Evolutionary conservation across 2,329 filamentous ascomycete genomes (phyloP), one percentile per base, ranked within the genome.

Genomic region (Colletotrichum salicis): DNA sequence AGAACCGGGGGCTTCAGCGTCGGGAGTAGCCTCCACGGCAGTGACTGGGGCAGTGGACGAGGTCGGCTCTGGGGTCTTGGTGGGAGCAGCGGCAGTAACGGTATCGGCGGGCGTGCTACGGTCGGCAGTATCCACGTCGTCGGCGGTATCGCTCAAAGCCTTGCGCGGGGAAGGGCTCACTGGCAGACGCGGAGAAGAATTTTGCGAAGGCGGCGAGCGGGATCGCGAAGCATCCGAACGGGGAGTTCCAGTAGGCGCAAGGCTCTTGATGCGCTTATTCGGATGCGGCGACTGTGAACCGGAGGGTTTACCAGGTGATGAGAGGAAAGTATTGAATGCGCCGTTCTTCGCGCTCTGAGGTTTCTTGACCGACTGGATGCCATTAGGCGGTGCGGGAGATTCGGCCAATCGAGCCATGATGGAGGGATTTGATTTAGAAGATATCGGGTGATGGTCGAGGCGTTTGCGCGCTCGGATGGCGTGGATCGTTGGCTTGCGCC

Each of bases 201-300:
- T 59, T 48, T 58, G 64, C 33, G 59, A 61, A 22, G 61, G 37
- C 15, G 65, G 65, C 3, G 70, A 72, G 1, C 58, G 59, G 5
- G 67, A 65, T 41, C 56, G 61, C 51, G 70, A 71, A 10, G 48
- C 62, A 24, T 71, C 67, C 1, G 67, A 45, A 45, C 33, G 65
- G 5, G 70, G 48, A 24, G 54, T 58, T 33, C 37, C 60, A 22
- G 41, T 27, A 13, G 52, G 41, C 15, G 31, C 51, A 37, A 65
- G 56, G 24, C 41, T 67, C 52, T 67, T 58, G 56, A 62, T 15
- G 62, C 70, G 66, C 51, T 71, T 72, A 31, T 51, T 72, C 5
- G 61, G 67, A 27, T 62, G 67, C 35, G 67, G 60, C 37, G 51
- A 71, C 33, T 62, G 66, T 12, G 70, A 71, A 10, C 37, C 57